A percentile compares a stretch with the other conserved stretches of the same genome.
Conservation (phyloP, 2,329 filamentous ascomycete species). For the Pezicula neosporulosa region DNA sequence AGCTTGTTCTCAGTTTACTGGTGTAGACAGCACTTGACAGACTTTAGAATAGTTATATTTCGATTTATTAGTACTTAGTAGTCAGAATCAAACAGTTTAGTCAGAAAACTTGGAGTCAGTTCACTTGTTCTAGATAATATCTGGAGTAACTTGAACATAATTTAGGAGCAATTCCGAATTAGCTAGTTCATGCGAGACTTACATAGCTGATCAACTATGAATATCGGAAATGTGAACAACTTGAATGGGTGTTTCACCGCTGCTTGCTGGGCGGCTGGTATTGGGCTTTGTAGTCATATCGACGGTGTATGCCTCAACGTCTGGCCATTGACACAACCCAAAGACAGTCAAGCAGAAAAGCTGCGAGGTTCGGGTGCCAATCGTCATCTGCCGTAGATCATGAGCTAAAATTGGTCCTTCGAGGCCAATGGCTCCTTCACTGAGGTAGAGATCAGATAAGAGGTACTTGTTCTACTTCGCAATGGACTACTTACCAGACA, state of each 20-base stretch:
- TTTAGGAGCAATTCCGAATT: too few species aligned
- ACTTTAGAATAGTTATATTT: too few species aligned
- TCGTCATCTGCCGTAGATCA: conserved; percentile 40
- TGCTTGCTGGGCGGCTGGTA: conserved; percentile 28
- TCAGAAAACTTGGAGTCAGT: too few species aligned
- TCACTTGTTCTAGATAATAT: too few species aligned
- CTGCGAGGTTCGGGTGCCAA: conserved; percentile 46
- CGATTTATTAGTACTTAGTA: too few species aligned
- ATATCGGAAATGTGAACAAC: conserved; percentile 40
- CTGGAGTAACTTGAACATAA: too few species aligned
- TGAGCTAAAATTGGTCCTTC: conserved; percentile 52
- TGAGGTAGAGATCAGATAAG: background rate
- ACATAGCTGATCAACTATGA: conserved; percentile 38
- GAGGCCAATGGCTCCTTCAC: conserved; percentile 42
- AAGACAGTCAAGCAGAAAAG: conserved; percentile 50
- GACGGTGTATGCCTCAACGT: conserved; percentile 29
- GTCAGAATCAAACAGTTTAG: too few species aligned
- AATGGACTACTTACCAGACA: conserved; percentile 36
- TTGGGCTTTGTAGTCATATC: conserved; percentile 31
- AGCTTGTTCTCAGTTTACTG: too few species aligned
- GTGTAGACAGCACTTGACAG: too few species aligned
- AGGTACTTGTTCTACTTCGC: too few species aligned
- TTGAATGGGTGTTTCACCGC: conserved; percentile 31
- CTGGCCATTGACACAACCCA: conserved; percentile 44
- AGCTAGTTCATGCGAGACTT: too few species aligned